These are phyloP conservation scores for Plasmopara halstedii DNA, from an alignment of 352 stramenopile species.

Conservation along the genomic window DNA sequence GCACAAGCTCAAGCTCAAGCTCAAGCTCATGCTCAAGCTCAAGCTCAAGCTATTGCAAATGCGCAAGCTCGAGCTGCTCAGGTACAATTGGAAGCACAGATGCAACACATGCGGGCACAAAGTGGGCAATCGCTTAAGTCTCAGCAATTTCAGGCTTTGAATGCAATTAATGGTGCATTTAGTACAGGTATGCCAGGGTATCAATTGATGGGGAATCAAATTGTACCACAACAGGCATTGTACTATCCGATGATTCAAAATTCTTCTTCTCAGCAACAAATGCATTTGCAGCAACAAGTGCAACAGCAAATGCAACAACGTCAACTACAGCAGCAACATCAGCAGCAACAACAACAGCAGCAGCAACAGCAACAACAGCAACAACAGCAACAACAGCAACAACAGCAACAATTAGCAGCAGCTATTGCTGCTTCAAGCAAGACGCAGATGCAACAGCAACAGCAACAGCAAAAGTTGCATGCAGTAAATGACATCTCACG, in stretches of 20 bases:
- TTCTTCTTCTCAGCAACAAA: background rate
- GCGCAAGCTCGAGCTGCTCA: slow-evolving; percentile 36
- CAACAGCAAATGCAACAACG: slow-evolving; percentile 40
- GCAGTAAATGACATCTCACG: slow-evolving; percentile 18
- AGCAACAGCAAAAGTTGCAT: slow-evolving; percentile 21
- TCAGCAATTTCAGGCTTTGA: slow-evolving; percentile 53
- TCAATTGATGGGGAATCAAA: slow-evolving; percentile 56
- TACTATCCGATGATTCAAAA: slow-evolving; percentile 48
- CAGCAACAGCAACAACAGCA: slow-evolving; percentile 19
- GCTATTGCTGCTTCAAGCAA: slow-evolving; percentile 29
- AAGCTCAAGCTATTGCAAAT: slow-evolving; percentile 50
- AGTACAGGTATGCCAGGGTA: slow-evolving; percentile 45
- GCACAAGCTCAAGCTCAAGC: slow-evolving; percentile 28
- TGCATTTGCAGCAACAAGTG: slow-evolving; percentile 33
- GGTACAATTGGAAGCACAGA: slow-evolving; percentile 42
- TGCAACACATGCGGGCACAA: slow-evolving; percentile 28
- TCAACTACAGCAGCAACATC: slow-evolving; percentile 35
- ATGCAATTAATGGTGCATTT: slow-evolving; percentile 34
- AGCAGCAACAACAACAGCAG: slow-evolving; percentile 35
- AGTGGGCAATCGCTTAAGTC: slow-evolving; percentile 35
- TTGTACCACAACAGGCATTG: slow-evolving; percentile 44
- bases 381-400: slow-evolving; percentile 44
- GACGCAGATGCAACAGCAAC: slow-evolving; percentile 22
- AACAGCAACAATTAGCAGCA: slow-evolving; percentile 36
- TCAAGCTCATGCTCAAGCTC: slow-evolving; percentile 29